Percentiles rank a stretch among this genome's conserved stretches.
These are phyloP conservation scores for Candida vaughaniae DNA, from an alignment of 805 yeast species.

Conservation along the genomic window DNA sequence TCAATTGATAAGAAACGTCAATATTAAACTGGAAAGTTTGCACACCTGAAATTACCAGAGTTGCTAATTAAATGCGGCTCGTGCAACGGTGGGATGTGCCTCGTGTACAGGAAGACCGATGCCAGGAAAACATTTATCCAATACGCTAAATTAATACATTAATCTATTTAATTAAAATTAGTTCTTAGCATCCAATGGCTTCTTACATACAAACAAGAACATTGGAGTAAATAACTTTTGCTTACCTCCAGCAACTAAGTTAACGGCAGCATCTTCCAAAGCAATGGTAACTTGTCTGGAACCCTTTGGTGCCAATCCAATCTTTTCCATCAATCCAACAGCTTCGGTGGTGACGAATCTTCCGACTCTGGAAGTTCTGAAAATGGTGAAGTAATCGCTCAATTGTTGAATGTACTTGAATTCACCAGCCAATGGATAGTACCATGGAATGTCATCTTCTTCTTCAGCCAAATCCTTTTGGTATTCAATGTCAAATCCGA, in stretches of 20 bases:
- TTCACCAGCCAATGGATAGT: conserved; percentile 93
- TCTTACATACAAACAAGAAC: conserved; percentile 89
- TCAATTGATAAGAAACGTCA: no score
- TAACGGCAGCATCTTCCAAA: conserved; percentile 94
- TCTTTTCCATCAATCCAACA: conserved; percentile 77
- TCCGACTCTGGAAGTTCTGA: conserved; percentile 86
- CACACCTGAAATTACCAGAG: not conserved
- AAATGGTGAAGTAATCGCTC: conserved; percentile 75
- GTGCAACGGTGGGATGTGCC: not conserved
- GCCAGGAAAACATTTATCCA: no score
- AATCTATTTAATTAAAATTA: no score
- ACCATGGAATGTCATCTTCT: conserved; percentile 92
- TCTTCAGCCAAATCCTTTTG: conserved; percentile 80
- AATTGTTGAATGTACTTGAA: conserved; percentile 81
- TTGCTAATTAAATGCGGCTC: not conserved
- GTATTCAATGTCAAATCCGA: conserved; percentile 80
- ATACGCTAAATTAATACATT: no score
- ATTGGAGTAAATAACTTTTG: conserved; percentile 92
- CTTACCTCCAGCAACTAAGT: conserved; percentile 90
- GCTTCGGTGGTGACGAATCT: conserved; percentile 79
- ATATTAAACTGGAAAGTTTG: not conserved
- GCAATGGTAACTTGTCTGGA: conserved; percentile 85
- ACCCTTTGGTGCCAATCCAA: conserved; percentile 92
- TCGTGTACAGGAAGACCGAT: no score
- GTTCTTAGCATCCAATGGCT: conserved; percentile 49